Evolutionary conservation across 495 filamentous ascomycete genomes (phyloP).

Genomic region (Aspergillus baeticus): DNA sequence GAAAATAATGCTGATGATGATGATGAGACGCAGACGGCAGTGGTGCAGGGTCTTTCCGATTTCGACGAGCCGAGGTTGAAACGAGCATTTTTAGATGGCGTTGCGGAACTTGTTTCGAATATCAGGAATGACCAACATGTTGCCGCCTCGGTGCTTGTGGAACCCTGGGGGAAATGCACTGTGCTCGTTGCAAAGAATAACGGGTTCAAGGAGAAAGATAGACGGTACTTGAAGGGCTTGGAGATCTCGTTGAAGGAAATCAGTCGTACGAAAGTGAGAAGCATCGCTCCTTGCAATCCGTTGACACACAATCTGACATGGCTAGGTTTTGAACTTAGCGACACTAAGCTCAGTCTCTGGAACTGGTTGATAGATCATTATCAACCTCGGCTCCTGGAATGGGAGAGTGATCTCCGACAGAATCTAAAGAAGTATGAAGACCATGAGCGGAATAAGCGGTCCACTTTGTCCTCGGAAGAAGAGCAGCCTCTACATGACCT

Average conservation of each 20-base stretch:
- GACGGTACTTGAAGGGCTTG: neutral
- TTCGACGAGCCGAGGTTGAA: neutral
- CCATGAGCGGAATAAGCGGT: too few relatives aligned
- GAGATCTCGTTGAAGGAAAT: neutral
- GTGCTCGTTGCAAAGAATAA: neutral
- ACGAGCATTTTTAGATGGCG: neutral
- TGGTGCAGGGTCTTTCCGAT: neutral
- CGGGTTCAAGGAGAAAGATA: neutral
- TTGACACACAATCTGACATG: neutral
- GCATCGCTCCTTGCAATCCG: neutral
- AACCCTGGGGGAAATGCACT: neutral
- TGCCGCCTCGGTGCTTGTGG: neutral
- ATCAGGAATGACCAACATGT: neutral
- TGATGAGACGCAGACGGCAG: neutral
- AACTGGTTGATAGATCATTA: neutral
- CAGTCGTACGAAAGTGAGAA: neutral
- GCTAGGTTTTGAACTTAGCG: neutral
- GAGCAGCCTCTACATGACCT: neutral
- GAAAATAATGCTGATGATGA: neutral
- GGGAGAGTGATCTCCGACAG: neutral
- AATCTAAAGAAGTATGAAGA: neutral
- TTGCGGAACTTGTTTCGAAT: neutral
- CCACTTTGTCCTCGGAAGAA: too few relatives aligned
- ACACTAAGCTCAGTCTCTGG: neutral
- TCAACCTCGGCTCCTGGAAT: neutral